phyloP scores from a whole-genome alignment of 305 asterid species.

The Solanum aculeatissimum region DNA sequence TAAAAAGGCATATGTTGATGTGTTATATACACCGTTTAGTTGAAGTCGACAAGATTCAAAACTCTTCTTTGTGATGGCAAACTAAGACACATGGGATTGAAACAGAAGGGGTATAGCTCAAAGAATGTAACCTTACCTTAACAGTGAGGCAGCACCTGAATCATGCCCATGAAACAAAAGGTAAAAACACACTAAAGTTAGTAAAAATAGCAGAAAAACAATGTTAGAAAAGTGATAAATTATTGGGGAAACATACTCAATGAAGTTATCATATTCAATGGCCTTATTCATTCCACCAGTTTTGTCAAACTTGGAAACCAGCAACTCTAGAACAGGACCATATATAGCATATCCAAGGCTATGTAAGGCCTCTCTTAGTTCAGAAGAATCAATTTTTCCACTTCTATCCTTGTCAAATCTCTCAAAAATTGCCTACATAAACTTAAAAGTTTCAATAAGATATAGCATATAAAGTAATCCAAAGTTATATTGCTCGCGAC shows the following conservation, averaged over 20 bases:
- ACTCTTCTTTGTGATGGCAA: neutral
- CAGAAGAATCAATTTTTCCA: constrained; percentile 64
- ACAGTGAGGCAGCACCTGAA: constrained; percentile 96
- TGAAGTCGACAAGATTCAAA: too few relatives aligned
- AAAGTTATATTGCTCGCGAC: neutral
- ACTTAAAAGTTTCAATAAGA: neutral
- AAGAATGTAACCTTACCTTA: constrained; percentile 32
- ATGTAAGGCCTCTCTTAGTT: constrained; percentile 69
- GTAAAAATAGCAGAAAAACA: neutral
- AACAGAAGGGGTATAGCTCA: neutral
- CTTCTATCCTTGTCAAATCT: constrained; percentile 83
- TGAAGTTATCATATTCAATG: constrained; percentile 92
- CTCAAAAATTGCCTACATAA: constrained; percentile 54
- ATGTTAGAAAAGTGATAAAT: neutral
- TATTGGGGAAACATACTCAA: constrained; percentile 47
- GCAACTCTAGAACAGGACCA: constrained; percentile 57
- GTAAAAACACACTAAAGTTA: neutral
- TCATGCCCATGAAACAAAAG: neutral
- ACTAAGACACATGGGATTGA: neutral
- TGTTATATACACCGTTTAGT: neutral
- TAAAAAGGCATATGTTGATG: neutral
- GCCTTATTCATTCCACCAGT: constrained; percentile 70
- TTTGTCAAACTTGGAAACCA: constrained; percentile 87
- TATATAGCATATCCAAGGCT: constrained; percentile 81
- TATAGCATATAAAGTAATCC: too few relatives aligned